phyloP scores from a whole-genome alignment of 116 monocot species.

The Trichopus zeylanicus region DNA sequence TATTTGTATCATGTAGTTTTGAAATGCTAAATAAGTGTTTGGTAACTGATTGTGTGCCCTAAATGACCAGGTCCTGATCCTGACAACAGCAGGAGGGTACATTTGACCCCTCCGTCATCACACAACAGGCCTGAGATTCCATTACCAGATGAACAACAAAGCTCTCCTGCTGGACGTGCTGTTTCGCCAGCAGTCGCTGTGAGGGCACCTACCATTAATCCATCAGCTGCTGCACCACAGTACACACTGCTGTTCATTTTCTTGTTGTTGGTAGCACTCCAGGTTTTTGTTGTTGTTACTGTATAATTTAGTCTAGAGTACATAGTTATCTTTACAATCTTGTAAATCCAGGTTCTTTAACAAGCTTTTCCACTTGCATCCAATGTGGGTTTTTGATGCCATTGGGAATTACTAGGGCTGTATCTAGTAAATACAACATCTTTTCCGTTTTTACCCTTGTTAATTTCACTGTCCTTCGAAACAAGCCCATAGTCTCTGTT shows the following conservation, averaged over 20 bases:
- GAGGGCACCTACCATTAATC: constrained; percentile 30
- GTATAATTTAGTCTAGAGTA: constrained; percentile 16
- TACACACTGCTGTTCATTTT: constrained; percentile 4
- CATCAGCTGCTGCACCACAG: constrained; percentile 22
- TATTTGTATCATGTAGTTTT: not conserved
- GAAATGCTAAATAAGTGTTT: not conserved
- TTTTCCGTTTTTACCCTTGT: too few relatives aligned
- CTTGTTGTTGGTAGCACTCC: constrained; percentile 29
- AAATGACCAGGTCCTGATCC: constrained; percentile 43
- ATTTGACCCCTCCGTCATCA: constrained; percentile 39
- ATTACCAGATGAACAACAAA: constrained; percentile 64
- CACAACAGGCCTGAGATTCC: constrained; percentile 46
- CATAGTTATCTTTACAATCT: constrained; percentile 11
- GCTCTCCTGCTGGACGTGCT: constrained; percentile 34
- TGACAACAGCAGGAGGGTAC: constrained; percentile 42
- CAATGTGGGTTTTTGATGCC: too few relatives aligned
- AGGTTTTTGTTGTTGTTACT: constrained; percentile 23
- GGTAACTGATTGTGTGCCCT: not conserved
- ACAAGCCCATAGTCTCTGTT: too few relatives aligned
- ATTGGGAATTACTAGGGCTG: too few relatives aligned
- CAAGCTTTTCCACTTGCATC: too few relatives aligned
- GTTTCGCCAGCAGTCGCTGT: constrained; percentile 76
- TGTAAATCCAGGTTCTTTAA: constrained; percentile 44
- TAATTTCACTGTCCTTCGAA: too few relatives aligned
- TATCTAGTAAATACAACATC: too few relatives aligned